A percentile compares a stretch with the other conserved stretches of the same genome.
phyloP scores from a whole-genome alignment of 176 grass and related monocot genomes.

The Rhynchospora breviuscula region DNA sequence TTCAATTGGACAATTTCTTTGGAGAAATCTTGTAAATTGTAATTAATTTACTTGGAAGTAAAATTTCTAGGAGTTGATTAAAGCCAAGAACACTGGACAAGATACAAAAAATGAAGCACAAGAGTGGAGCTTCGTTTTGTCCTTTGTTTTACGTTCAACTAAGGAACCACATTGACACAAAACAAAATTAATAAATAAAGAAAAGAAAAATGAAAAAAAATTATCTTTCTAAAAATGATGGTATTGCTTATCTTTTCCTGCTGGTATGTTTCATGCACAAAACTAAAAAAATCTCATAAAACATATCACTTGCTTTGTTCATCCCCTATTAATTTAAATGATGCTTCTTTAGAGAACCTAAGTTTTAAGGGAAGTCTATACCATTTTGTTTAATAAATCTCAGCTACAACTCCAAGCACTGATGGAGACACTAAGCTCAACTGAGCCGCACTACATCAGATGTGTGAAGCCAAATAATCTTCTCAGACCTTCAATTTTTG shows the following conservation, averaged over 20 bases:
- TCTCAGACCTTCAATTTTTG: conserved; percentile 94
- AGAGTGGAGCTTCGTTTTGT: no score
- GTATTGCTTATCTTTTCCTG: background rate
- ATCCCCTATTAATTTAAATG: background rate
- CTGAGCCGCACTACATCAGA: conserved; percentile 97
- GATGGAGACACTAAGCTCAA: conserved; percentile 94
- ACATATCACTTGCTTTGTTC: background rate
- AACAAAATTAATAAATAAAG: background rate
- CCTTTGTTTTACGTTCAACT: no score
- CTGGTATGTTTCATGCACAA: background rate
- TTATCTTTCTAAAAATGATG: background rate
- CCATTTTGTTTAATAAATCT: conserved; percentile 34
- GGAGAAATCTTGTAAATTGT: background rate
- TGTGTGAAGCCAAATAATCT: conserved; percentile 99
- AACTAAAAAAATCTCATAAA: background rate
- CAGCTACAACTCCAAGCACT: conserved; percentile 98
- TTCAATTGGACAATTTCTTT: background rate
- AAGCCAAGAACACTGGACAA: no score
- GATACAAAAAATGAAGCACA: no score
- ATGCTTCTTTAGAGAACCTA: background rate
- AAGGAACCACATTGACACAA: background rate
- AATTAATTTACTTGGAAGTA: background rate
- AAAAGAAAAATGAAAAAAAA: background rate
- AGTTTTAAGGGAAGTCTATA: conserved; percentile 9
- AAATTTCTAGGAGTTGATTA: background rate